Evolutionary conservation across 2,329 filamentous ascomycete genomes (phyloP), one percentile per base, ranked within the genome.

Genomic region (Colletotrichum destructivum): DNA sequence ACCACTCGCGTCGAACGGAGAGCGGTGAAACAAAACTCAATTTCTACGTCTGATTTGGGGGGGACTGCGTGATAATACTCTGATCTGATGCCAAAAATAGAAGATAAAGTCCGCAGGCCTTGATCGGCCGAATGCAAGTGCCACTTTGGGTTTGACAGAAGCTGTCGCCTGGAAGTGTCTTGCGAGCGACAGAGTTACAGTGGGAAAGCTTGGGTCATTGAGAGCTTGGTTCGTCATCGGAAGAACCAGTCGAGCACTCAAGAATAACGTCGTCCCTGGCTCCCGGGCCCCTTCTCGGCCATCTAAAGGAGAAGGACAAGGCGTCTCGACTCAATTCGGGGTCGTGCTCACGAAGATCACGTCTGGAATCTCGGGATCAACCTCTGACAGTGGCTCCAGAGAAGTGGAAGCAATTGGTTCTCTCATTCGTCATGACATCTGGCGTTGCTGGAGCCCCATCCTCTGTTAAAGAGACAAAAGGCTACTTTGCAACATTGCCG

Each of bases 11-110:
- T 38, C 38, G 31, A n/a, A 21, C 16, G 13, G 35, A 1, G 16
- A 8, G 8, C 23, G 21, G 18, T 56, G 52, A 56, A 56, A 56
- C 52, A 56, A 40, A 56, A 35, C 18, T 12, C 52, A 56, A 40
- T 15, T 38, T 38, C 6, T 21, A 21, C 31, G 9, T 56, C 52
- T n/a, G 52, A 56, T 38, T 9, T 8, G 31, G 31, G 8, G 8
- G 18, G n/a, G 52, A 8, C 18, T 12, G 21, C 31, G 15, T 15
- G 15, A 31, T 31, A 31, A 9, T 31, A 31, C 1, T 35, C 52
- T 31, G 21, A 9, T 11, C 9, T 11, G 38, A 21, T 15, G 31
- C 52, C 15, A 13, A n/a, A n/a, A 35, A 35, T 38, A 35, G 31
- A n/a, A 16, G 12, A n/a, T 18, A 2, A 31, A 31, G 31, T 8